These are phyloP conservation scores for Wickerhamomyces strasburgensis DNA, from an alignment of 805 yeast genomes.

Conservation along the genomic window DNA sequence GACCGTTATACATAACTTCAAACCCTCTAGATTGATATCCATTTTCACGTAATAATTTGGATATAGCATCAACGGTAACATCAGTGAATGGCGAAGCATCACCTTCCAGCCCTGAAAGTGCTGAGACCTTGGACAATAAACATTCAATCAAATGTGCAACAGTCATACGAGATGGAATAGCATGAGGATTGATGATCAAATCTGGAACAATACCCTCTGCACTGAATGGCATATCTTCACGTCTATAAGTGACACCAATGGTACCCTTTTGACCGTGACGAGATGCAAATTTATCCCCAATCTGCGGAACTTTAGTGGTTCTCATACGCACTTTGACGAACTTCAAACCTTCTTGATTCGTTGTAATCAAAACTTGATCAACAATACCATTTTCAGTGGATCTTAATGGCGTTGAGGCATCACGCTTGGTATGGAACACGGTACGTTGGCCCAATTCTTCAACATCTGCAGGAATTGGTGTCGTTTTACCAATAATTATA, in stretches of 20 bases:
- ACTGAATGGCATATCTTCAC: constrained; percentile 98
- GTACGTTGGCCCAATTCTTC: constrained; percentile 99
- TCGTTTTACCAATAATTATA: constrained; percentile 96
- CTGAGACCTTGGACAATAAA: constrained; percentile 89
- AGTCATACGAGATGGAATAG: constrained; percentile 99
- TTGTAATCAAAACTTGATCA: constrained; percentile 93
- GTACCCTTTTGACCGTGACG: constrained; percentile 99
- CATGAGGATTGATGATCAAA: constrained; percentile 96
- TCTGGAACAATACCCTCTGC: constrained; percentile 97
- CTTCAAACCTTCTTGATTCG: constrained; percentile 96
- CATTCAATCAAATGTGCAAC: constrained; percentile 99
- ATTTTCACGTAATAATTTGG: constrained; percentile 85
- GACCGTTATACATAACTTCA: constrained; percentile 98
- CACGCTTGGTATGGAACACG: constrained; percentile 96
- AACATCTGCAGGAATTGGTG: constrained; percentile 98
- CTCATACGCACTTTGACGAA: constrained; percentile 98
- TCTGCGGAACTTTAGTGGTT: constrained; percentile 97
- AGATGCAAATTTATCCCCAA: constrained; percentile 98
- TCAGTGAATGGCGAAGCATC: constrained; percentile 99
- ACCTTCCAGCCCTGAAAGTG: constrained; percentile 95
- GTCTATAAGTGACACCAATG: constrained; percentile 96
- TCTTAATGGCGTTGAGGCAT: constrained; percentile 96
- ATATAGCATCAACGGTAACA: constrained; percentile 95
- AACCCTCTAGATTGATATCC: constrained; percentile 98
- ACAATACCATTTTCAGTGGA: constrained; percentile 97